These are phyloP conservation scores for Apiospora marii DNA, from an alignment of 2,329 filamentous ascomycete genomes.

Conservation along the genomic window DNA sequence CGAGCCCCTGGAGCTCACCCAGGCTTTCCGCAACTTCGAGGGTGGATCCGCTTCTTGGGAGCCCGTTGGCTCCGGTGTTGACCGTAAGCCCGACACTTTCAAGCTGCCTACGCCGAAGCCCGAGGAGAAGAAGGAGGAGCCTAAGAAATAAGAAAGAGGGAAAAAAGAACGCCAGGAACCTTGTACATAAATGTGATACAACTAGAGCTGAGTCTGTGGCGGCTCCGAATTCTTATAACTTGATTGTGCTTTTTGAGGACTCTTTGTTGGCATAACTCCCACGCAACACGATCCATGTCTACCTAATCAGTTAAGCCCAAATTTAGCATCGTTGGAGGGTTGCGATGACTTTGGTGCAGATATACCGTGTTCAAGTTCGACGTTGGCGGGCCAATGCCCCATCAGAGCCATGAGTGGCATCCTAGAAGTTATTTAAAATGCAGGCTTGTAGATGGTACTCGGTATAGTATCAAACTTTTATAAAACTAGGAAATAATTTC, in stretches of 20 bases:
- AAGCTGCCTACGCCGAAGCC: constrained; percentile 96
- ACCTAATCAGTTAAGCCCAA: background rate
- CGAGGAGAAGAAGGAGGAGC: constrained; percentile 88
- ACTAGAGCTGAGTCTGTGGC: constrained; percentile 27
- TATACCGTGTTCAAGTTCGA: background rate
- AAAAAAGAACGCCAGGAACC: constrained; percentile 27
- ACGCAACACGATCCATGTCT: background rate
- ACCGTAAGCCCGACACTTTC: constrained; percentile 86
- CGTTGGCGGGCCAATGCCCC: background rate
- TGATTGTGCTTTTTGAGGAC: constrained; percentile 1
- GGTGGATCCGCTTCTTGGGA: constrained; percentile 79
- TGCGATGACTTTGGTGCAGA: background rate
- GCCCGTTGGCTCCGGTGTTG: constrained; percentile 71
- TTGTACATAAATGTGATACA: constrained; percentile 45
- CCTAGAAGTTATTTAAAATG: background rate
- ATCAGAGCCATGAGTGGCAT: background rate
- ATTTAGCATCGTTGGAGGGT: background rate
- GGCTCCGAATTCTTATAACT: background rate
- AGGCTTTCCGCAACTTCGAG: constrained; percentile 98
- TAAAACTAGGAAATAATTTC: background rate
- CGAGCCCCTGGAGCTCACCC: constrained; percentile 95
- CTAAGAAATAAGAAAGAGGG: constrained; percentile 79
- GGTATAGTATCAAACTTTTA: background rate
- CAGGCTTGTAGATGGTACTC: background rate
- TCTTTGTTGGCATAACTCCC: background rate